Conservation (phyloP, 345 rosid species). For the Syzygium aromaticum region DNA sequence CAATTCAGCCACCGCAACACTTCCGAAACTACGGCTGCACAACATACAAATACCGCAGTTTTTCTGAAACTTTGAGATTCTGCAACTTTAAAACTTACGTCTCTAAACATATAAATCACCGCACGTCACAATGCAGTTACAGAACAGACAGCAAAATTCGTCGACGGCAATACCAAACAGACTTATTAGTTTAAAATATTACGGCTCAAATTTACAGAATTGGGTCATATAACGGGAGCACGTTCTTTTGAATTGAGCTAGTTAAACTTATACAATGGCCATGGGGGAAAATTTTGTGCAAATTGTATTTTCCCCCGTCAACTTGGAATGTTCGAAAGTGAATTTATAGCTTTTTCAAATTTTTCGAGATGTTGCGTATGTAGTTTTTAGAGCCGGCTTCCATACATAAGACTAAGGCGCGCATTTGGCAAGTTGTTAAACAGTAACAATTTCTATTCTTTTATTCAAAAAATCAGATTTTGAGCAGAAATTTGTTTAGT, state of each 20-base stretch:
- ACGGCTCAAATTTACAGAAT: background rate
- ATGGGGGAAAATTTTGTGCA: background rate
- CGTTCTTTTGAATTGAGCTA: background rate
- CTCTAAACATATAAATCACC: background rate
- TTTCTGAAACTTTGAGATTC: background rate
- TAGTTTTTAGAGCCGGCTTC: background rate
- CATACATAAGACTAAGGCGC: background rate
- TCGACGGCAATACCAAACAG: background rate
- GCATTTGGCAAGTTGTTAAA: no score
- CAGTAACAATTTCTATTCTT: no score
- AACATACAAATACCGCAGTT: background rate
- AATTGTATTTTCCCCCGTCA: background rate
- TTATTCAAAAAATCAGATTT: no score
- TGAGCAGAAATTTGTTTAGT: no score
- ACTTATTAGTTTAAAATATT: background rate
- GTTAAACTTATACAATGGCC: background rate
- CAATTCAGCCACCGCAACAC: fast-evolving
- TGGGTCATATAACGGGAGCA: background rate
- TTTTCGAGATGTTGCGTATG: no score
- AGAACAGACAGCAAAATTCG: fast-evolving
- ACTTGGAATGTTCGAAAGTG: background rate
- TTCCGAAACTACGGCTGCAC: no score
- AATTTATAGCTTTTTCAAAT: background rate
- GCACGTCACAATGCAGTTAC: background rate
- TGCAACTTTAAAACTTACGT: background rate